Conservation (phyloP, 805 yeast species). For the Sungouiozyma intestinalis region DNA sequence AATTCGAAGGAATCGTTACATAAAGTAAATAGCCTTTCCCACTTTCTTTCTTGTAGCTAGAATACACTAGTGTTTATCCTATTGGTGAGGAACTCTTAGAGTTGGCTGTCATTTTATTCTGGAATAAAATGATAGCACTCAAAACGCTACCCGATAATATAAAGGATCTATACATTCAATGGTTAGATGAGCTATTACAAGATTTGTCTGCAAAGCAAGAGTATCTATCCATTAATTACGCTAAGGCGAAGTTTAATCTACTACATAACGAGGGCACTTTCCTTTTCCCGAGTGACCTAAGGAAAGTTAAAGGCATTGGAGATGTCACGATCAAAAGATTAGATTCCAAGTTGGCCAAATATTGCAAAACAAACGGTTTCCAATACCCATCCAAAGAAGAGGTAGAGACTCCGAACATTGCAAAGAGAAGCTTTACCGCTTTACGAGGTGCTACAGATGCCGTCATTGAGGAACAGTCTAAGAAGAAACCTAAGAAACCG, state of each 20-base stretch:
- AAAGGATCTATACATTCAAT: constrained; percentile 41
- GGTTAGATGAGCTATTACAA: constrained; percentile 47
- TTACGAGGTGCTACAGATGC: constrained; percentile 11
- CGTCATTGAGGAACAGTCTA: constrained; percentile 10
- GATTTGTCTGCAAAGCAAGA: constrained; percentile 39
- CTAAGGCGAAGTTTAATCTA: constrained; percentile 46
- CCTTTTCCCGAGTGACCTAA: constrained; percentile 46
- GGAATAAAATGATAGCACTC: not conserved
- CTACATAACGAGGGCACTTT: constrained; percentile 36
- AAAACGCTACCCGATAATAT: constrained; percentile 40
- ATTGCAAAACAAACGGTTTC: constrained; percentile 48
- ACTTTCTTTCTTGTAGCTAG: too few relatives aligned
- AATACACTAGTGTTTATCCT: too few relatives aligned
- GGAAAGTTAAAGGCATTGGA: constrained; percentile 59
- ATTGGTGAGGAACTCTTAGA: too few relatives aligned
- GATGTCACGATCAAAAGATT: constrained; percentile 50
- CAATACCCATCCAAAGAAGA: constrained; percentile 8
- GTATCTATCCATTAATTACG: constrained; percentile 42
- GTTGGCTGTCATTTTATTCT: not conserved
- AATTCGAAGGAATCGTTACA: too few relatives aligned
- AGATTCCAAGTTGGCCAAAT: constrained; percentile 34
- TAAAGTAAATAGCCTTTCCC: too few relatives aligned
- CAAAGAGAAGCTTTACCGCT: constrained; percentile 12
- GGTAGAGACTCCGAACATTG: not conserved
- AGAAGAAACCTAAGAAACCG: constrained; percentile 23